These are phyloP conservation scores for Atalantia buxifolia DNA, from an alignment of 345 rosid genomes.

Conservation along the genomic window DNA sequence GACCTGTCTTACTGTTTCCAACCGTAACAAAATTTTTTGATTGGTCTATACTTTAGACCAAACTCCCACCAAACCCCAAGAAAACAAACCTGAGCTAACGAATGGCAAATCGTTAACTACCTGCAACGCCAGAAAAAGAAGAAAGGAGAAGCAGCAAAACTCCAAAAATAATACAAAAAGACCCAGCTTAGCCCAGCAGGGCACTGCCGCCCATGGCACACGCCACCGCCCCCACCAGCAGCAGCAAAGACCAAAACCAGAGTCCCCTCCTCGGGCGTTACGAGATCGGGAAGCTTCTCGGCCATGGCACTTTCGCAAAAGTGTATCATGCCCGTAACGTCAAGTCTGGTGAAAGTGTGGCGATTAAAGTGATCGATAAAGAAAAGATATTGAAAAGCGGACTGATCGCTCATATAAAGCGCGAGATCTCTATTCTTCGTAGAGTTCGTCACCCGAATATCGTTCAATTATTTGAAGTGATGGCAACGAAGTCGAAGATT, in stretches of 20 bases:
- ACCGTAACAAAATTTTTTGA: not conserved
- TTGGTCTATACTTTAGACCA: not conserved
- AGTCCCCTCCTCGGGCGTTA: conserved; percentile 61
- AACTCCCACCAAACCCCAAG: no score
- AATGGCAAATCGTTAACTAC: not conserved
- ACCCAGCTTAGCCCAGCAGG: not conserved
- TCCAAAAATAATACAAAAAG: not conserved
- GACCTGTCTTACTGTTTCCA: no score
- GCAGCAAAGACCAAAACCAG: conserved; percentile 30
- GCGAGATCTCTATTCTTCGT: conserved; percentile 85
- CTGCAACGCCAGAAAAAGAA: not conserved
- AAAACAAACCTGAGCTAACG: not conserved
- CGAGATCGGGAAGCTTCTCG: conserved; percentile 72
- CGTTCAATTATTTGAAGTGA: conserved; percentile 74
- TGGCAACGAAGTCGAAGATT: conserved; percentile 85
- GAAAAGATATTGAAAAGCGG: conserved; percentile 61
- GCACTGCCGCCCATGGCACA: not conserved
- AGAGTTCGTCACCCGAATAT: conserved; percentile 86
- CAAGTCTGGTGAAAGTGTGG: conserved; percentile 47
- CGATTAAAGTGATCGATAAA: conserved; percentile 83
- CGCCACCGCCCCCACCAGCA: conserved; percentile 6
- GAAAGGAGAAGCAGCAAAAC: not conserved
- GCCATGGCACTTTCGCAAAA: conserved; percentile 88
- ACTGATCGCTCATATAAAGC: conserved; percentile 65
- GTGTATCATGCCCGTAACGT: conserved; percentile 73